phyloP scores from a whole-genome alignment of 192 early-diverging fungal genomes.

The Linnemannia zychae region DNA sequence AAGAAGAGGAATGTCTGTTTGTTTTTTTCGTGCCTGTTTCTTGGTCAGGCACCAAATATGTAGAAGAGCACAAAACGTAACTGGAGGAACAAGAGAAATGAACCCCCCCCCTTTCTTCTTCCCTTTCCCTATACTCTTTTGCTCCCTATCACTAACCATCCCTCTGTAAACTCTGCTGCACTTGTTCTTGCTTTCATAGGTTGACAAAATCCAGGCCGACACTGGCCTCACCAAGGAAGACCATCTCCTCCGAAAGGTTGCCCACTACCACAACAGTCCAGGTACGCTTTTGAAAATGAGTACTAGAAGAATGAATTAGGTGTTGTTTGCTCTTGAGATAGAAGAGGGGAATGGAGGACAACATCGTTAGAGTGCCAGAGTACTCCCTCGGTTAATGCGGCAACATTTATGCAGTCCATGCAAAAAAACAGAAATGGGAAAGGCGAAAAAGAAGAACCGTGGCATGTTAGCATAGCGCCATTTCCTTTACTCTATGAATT shows the following conservation, averaged over 20 bases:
- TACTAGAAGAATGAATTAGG: not conserved
- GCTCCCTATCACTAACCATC: too few species aligned
- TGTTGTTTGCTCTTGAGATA: not conserved
- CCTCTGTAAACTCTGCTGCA: not conserved
- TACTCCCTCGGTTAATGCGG: not conserved
- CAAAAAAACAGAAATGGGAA: not conserved
- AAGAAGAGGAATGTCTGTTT: not conserved
- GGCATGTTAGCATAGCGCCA: not conserved
- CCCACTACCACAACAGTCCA: constrained; percentile 34
- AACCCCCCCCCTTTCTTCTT: not conserved
- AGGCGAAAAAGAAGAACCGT: not conserved
- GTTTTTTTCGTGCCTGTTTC: not conserved
- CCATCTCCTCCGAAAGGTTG: constrained; percentile 19
- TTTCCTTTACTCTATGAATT: constrained; percentile 2
- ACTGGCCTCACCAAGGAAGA: constrained; percentile 15
- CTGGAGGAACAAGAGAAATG: not conserved
- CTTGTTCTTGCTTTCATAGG: constrained; percentile 16
- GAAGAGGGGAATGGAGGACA: not conserved
- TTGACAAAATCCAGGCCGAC: constrained; percentile 48
- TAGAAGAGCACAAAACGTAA: not conserved
- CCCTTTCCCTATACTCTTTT: not conserved
- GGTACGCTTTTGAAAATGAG: constrained; percentile 23
- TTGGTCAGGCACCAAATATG: constrained; percentile 10
- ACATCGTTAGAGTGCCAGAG: too few species aligned
- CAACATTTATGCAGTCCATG: not conserved